Evolutionary conservation across 163 green algal species (phyloP), one percentile per base, ranked within the genome.

Genomic region (Chlorella variabilis): DNA sequence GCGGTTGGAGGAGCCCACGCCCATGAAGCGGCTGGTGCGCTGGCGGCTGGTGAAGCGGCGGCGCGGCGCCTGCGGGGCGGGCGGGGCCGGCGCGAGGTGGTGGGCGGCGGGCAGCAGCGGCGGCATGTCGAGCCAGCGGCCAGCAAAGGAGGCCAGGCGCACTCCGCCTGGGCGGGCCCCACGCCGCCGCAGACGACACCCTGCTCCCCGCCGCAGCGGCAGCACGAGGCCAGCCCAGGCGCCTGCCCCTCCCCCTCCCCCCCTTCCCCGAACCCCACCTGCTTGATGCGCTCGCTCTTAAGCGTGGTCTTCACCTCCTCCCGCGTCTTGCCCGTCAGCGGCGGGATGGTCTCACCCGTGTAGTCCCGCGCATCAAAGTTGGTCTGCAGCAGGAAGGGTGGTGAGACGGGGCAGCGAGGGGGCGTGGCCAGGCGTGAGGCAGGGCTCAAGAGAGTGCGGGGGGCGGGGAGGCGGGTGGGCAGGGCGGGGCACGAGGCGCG

Each of bases 281-380:
- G 77, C 89, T 93, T 93, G 63, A 92, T 87, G 36, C 91, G 85
- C 84, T 94, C 91, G 41, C 75, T 92, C 87, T 94, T 94, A 2
- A 95, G 87, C 36, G 87, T 91, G 9, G 84, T 87, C 82, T 94
- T 94, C 58, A 95, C 91, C 75, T 95, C 91, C 77, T 95, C 91
- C 41, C 91, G 83, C 6, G 88, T 88, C 77, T 94, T 93, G 58
- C 91, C 91, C 70, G 88, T 87, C 21, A 95, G 87, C 45, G 87
- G 81, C 18, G 88, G 91, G 59, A 94, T 90, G 4, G 75, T 38
- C 56, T 88, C 87, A 8, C 82, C 76, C n/a, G 78, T 85, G 68
- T 92, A 93, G 58, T 91, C 90, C 0, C 39, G 36, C 59, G 89
- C 63, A 42, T 81, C 63, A 80, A 89, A 92, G 75, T 92, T 92